Evolutionary conservation across 2,329 filamentous ascomycete species (phyloP), one percentile per base, ranked within the genome.

Genomic region (Gyromitra esculenta): DNA sequence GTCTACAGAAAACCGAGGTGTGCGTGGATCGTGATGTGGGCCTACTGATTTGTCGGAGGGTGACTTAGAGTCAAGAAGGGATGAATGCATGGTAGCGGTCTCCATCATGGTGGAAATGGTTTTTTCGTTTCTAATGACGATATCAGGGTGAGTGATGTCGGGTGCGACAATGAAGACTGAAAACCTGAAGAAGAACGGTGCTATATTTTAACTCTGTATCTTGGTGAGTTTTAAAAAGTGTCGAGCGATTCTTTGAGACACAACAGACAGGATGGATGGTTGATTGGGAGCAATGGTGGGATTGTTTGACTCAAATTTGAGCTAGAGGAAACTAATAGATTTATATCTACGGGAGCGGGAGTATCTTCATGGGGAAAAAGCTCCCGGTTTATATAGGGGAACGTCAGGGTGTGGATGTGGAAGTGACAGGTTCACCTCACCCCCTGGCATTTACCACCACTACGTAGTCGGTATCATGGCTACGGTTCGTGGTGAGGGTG

Each of bases 81-180:
- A 25, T 52, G 74, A 57, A 69, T 45, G 60, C 41, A 69, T 66
- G 11, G 48, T 65, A 21, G 71, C 59, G 15, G 73, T 75, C 31
- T 74, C 71, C 66, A 75, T 74, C 57, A 70, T 75, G 63, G 59
- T 39, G 72, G 63, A 66, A 56, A 15, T 52, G 60, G 75, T 71
- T 59, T 69, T 75, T 71, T 74, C 68, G 72, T 59, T 70, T 70
- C 72, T 71, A 74, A 72, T 57, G 60, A 70, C 43, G 59, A 69
- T 70, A 52, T 39, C 60, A 77, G 59, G n/a, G 37, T 67, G 56
- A 64, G 39, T 66, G 65, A 18, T 59, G 43, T 39, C 39, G 35
- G 56, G 39, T 52, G 45, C 37, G 25, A 37, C 21, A 25, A 18
- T 73, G 39, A 56, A 66, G 41, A 43, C 39, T 59, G 68, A 45